Base-by-base conservation (phyloP, 2,329 filamentous ascomycete species). In the Ceratocystis papillata region DNA sequence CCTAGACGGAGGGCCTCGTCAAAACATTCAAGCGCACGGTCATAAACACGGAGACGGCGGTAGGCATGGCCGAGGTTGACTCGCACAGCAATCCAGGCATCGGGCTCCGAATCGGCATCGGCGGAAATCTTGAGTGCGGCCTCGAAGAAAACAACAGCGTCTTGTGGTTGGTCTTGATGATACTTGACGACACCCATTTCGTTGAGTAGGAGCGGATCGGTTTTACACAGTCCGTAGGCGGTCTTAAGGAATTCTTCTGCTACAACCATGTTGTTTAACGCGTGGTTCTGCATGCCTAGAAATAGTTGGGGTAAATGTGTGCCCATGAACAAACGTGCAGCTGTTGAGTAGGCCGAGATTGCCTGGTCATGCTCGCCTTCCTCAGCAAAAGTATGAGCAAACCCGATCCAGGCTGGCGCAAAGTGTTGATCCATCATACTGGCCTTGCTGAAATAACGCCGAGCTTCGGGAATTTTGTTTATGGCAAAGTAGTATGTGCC, bases 291-390 rank as follows among this genome's bases (percentile, higher is more conserved):
- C 94, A 99, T 99, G 5, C 95, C 94, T 30, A 99, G 79, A 74
- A 97, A 99, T 2, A 99, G 84, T 72, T 96, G 93, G 0, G 94
- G 94, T 1, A 99, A 81, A 74, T 99, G 95, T 0, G 93, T 97
- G 48, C 94, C 94, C 79, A 96, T 96, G 76, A 99, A 99, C 0
- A 99, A 79, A 48, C 94, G 83, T 1, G 93, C 93, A 0, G 94
- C 94, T 0, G 94, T 99, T 37, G 90, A 96, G 77, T 99, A 99
- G 0, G 95, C 94, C 7, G 92, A 95, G 69, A 99, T 96, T 61
- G 94, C 94, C 77, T 99, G 94, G 74, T 99, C 94, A 75, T 97
- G 92, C 75, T 99, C 94, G 64, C 94, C 94, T 75, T 99, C 94
- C 10, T 91, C 92, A 1, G 94, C 94, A 74, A 99, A 99, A 0